phyloP scores from a whole-genome alignment of 371 early-diverging fungal species.

The Actinomortierella ambigua region DNA sequence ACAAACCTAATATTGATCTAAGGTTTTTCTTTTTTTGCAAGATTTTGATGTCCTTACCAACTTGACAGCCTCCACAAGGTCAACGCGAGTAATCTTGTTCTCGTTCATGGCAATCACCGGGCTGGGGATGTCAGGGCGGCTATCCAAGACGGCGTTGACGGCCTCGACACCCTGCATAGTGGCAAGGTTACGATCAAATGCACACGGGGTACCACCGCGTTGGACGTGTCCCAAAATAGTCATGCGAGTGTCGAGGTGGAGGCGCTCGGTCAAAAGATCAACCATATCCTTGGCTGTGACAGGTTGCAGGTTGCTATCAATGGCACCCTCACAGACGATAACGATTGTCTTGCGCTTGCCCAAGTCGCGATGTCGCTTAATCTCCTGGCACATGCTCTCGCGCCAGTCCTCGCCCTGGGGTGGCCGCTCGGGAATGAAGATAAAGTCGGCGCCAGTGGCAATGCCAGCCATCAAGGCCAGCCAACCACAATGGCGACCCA shows the following conservation, averaged over 20 bases:
- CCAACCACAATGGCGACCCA: slow-evolving; percentile 99
- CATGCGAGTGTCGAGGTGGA: slow-evolving; percentile 93
- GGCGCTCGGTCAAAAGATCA: slow-evolving; percentile 76
- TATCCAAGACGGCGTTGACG: slow-evolving; percentile 90
- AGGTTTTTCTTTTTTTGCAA: not conserved
- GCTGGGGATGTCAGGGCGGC: slow-evolving; percentile 86
- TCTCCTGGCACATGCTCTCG: slow-evolving; percentile 77
- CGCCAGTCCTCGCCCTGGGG: slow-evolving; percentile 90
- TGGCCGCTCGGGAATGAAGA: slow-evolving; percentile 98
- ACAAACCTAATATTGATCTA: too few relatives aligned
- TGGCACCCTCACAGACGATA: slow-evolving; percentile 98
- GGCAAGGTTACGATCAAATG: slow-evolving; percentile 92
- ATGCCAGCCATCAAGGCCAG: slow-evolving; percentile 97
- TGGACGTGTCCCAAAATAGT: slow-evolving; percentile 98
- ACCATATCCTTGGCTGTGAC: slow-evolving; percentile 90
- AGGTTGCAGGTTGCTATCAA: slow-evolving; percentile 88
- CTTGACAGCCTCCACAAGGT: slow-evolving; percentile 93
- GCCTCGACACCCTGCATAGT: slow-evolving; percentile 96
- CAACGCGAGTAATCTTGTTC: slow-evolving; percentile 84
- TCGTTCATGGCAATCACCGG: slow-evolving; percentile 92
- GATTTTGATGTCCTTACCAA: slow-evolving; percentile 49
- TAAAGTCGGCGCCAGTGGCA: slow-evolving; percentile 95
- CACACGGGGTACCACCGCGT: slow-evolving; percentile 97
- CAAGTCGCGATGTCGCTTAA: slow-evolving; percentile 73
- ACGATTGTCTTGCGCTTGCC: slow-evolving; percentile 94